phyloP scores from a whole-genome alignment of 2,329 filamentous ascomycete species.

The Bipolaris sorokiniana region DNA sequence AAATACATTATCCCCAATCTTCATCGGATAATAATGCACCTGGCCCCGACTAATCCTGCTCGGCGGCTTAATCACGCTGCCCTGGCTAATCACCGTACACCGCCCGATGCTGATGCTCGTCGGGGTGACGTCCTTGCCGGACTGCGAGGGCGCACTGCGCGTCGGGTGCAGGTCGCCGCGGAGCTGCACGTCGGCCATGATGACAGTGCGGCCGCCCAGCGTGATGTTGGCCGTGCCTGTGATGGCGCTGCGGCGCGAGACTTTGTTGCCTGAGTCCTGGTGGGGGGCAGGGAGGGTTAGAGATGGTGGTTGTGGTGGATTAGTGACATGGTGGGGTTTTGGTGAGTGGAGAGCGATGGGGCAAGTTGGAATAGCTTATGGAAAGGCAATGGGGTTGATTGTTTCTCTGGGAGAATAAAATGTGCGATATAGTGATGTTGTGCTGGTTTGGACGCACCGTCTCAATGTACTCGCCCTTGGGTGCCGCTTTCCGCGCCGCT shows the following conservation, averaged over 20 bases:
- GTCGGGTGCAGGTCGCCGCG: slow-evolving; percentile 76
- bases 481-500: slow-evolving; percentile 60
- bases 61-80: slow-evolving; percentile 80
- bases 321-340: neutral
- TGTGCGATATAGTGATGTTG: neutral
- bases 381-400: too few relatives aligned
- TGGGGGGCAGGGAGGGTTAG: too few relatives aligned
- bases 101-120: slow-evolving; percentile 83
- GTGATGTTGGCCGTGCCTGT: slow-evolving; percentile 98
- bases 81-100: slow-evolving; percentile 85
- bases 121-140: slow-evolving; percentile 42
- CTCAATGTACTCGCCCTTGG: slow-evolving; percentile 94
- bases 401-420: neutral
- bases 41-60: slow-evolving; percentile 78
- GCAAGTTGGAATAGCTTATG: too few relatives aligned
- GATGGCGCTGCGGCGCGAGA: slow-evolving; percentile 87
- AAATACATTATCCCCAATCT: slow-evolving; percentile 94
- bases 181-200: slow-evolving; percentile 93
- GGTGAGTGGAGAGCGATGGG: neutral
- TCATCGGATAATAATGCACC: slow-evolving; percentile 83
- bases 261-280: slow-evolving; percentile 97
- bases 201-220: slow-evolving; percentile 90
- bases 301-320: neutral
- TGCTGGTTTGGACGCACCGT: slow-evolving; percentile 66
- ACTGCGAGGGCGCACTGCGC: slow-evolving; percentile 44